Evolutionary conservation across 495 filamentous ascomycete genomes (phyloP), one percentile per base, ranked within the genome.

Genomic region (Penicillium maclennaniae): DNA sequence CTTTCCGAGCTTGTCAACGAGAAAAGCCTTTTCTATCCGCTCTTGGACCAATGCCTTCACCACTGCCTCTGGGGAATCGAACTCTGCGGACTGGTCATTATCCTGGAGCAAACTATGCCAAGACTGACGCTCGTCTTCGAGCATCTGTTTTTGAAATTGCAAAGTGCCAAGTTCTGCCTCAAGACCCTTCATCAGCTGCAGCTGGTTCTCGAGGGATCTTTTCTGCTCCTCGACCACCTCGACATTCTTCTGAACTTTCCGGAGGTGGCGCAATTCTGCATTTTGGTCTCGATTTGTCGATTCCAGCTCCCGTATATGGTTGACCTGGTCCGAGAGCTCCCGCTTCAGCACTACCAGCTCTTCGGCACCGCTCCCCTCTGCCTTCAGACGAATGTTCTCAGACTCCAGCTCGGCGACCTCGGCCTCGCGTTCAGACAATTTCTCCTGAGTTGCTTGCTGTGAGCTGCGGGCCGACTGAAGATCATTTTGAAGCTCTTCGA

Each of bases 161-260:
- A 86, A 79, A 56, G 95, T 91, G 26, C 81, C 77, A 20, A 96
- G 77, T 60, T 96, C 86, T 16, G 82, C 75, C 50, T 89, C 81
- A 12, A 97, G 59, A 20, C 83, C 79, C 53, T 88, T 83, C 76
- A 93, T 86, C 23, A 87, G 70, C 53, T 87, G 82, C 25, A 99
- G 58, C 58, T 83, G 87, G 45, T 82, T 82, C 65, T 96, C 86
- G 47, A 99, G 73, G 0, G 83, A 81, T 54, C 87, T 79, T 74
- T 97, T 97, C 72, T 99, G 89, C 63, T 99, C 93, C 60, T 97
- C 92, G 0, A 97, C 85, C n/a, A 97, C 80, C 56, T 96, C 91
- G 5, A 96, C 84, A 34, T 86, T 89, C 67, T 88, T 92, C 60
- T 89, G 84, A 17, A 85, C 65, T 62, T 89, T 86, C 15, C 90